phyloP scores from a whole-genome alignment of 495 filamentous ascomycete genomes.

The Cryomyces antarcticus region DNA sequence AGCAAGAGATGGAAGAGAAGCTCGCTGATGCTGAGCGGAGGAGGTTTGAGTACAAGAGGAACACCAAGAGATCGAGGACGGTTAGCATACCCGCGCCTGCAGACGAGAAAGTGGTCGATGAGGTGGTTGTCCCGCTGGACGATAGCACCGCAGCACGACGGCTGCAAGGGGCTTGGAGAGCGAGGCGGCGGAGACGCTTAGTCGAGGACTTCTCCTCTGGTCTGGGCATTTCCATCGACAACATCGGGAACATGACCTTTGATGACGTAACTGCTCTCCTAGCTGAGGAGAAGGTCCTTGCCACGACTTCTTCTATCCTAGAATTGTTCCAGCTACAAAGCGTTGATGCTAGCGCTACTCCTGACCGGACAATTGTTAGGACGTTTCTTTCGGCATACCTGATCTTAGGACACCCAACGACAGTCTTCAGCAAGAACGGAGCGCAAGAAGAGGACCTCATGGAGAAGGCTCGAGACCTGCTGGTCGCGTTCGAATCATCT shows the following conservation, averaged over 20 bases:
- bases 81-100: slow-evolving; percentile 36
- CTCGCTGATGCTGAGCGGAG: slow-evolving; percentile 73
- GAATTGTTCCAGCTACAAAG: slow-evolving; percentile 59
- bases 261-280: slow-evolving; percentile 62
- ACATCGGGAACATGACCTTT: slow-evolving; percentile 54
- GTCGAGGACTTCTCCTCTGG: slow-evolving; percentile 32
- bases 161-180: slow-evolving; percentile 66
- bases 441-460: slow-evolving; percentile 81
- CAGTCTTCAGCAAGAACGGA: slow-evolving; percentile 66
- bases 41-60: slow-evolving; percentile 24
- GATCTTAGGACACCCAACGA: slow-evolving; percentile 78
- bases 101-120: slow-evolving; percentile 29
- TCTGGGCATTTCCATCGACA: slow-evolving; percentile 54
- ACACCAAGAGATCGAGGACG: slow-evolving; percentile 41
- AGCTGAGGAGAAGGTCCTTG: slow-evolving; percentile 51
- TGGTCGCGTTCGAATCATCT: slow-evolving; percentile 65
- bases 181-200: slow-evolving; percentile 36
- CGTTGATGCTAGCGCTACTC: slow-evolving; percentile 42
- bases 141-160: slow-evolving; percentile 45
- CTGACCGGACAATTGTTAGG: slow-evolving; percentile 59
- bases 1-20: slow-evolving; percentile 64
- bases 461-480: slow-evolving; percentile 65
- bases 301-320: slow-evolving; percentile 49
- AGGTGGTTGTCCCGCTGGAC: slow-evolving; percentile 26
- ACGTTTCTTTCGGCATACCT: slow-evolving; percentile 87